Base-by-base conservation (phyloP, 2,329 filamentous ascomycete genomes). In the Ramularia collo-cygni region DNA sequence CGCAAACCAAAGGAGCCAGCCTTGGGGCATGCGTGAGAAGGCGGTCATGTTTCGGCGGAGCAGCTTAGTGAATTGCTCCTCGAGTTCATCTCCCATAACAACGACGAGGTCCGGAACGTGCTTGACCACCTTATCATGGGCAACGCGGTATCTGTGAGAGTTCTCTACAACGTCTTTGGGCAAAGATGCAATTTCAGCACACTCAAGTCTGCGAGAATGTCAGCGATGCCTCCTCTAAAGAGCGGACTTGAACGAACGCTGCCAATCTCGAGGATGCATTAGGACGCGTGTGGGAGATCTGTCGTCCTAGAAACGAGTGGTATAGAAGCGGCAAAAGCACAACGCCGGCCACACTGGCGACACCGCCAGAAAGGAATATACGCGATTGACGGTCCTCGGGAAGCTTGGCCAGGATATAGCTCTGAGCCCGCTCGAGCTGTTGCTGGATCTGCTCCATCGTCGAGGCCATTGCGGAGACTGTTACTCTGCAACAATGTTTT, bases 41-140 rank as follows among this genome's bases (percentile, higher is more conserved):
- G 30, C 21, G 3, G 37, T 28, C 29, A 54, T 49, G 28, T 51
- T 46, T 35, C 45, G 37, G 10, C 47, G 48, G 13, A 54, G 39
- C 9, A 52, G 13, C 9, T 35, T 34, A 2, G 47, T 54, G 44
- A 54, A 52, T 28, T 48, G 31, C 2, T 29, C 27, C 32, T 43
- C 42, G n/a, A 41, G 27, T 13, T 50, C 40, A 7, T 43, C 30
- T 9, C 36, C 37, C 12, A 47, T 34, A 2, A 34, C 40, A 14
- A 46, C 29, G 3, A 36, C 42, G n/a, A 52, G 39, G 7, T 40
- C 38, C 16, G 41, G 40, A 26, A 50, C 42, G 12, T 37, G 36
- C 21, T 47, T 50, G 16, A 42, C 42, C 12, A 52, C 40, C 30
- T 52, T 52, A 24, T 52, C 49, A 34, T 52, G 49, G 1, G 32